A percentile compares a stretch with the other conserved stretches of the same genome.
phyloP scores from a whole-genome alignment of 2,329 filamentous ascomycete genomes.

The Pseudogymnoascus sp. region DNA sequence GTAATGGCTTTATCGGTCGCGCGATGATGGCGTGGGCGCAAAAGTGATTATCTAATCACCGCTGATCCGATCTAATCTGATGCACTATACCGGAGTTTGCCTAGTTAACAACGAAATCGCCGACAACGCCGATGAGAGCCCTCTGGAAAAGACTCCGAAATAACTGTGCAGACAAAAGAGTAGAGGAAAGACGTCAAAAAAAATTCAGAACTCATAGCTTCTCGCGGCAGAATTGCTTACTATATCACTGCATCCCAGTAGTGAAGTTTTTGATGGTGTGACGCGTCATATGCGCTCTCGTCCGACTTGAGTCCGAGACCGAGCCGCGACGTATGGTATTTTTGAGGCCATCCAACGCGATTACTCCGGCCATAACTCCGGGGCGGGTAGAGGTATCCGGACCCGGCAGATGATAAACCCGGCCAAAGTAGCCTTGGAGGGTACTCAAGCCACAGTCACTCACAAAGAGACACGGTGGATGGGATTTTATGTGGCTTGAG shows the following conservation, averaged over 20 bases:
- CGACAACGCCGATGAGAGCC: background rate
- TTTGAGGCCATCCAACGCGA: background rate
- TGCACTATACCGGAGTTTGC: background rate
- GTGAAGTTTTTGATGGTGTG: background rate
- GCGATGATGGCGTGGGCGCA: background rate
- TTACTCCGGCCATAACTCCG: background rate
- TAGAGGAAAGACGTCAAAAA: background rate
- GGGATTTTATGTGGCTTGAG: background rate
- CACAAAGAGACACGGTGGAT: background rate
- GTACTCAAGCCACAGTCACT: background rate
- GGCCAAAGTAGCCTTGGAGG: background rate
- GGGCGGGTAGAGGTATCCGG: background rate
- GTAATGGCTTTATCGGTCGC: background rate
- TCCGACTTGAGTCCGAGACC: background rate
- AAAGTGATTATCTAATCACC: background rate
- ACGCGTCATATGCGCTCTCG: background rate
- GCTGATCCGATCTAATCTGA: conserved; percentile 2
- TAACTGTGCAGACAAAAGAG: background rate
- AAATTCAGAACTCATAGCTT: background rate
- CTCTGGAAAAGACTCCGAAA: background rate
- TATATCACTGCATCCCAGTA: background rate
- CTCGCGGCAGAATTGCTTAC: background rate
- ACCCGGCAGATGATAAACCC: background rate
- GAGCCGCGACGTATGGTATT: background rate
- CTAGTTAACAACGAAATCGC: background rate